Conservation (phyloP, 1,284 basidiomycete genomes). For the Puccinia hordei region DNA sequence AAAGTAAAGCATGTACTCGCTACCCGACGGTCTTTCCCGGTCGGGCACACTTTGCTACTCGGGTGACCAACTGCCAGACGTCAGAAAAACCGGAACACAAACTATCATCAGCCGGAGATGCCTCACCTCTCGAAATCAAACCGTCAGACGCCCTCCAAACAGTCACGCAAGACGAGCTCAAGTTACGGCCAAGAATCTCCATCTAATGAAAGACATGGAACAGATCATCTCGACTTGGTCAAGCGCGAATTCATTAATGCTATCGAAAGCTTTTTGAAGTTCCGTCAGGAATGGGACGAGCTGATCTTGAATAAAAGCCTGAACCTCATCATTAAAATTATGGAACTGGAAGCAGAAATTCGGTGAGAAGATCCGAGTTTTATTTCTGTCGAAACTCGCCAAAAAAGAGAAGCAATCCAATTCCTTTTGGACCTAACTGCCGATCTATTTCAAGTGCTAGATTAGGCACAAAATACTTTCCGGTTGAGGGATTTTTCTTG, state of each 20-base stretch:
- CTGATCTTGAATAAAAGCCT: conserved; percentile 23
- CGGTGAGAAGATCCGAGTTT: not conserved
- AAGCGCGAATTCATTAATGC: not conserved
- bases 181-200: not conserved
- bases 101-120: not conserved
- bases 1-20: too few relatives aligned
- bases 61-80: too few relatives aligned
- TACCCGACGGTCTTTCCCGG: too few relatives aligned
- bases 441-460: not conserved
- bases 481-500: too few relatives aligned
- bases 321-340: conserved; percentile 14
- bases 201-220: not conserved
- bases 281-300: conserved; percentile 33
- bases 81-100: too few relatives aligned
- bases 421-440: not conserved
- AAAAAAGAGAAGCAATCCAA: not conserved
- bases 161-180: not conserved
- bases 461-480: too few relatives aligned
- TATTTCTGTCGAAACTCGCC: not conserved
- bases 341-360: conserved; percentile 35
- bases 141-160: not conserved
- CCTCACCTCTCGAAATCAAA: not conserved
- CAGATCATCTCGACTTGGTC: not conserved
- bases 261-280: conserved; percentile 5
- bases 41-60: too few relatives aligned